A percentile compares a stretch with the other conserved stretches of the same genome.
These are phyloP conservation scores for Penicillium daleae DNA, from an alignment of 495 filamentous ascomycete genomes.

Conservation along the genomic window DNA sequence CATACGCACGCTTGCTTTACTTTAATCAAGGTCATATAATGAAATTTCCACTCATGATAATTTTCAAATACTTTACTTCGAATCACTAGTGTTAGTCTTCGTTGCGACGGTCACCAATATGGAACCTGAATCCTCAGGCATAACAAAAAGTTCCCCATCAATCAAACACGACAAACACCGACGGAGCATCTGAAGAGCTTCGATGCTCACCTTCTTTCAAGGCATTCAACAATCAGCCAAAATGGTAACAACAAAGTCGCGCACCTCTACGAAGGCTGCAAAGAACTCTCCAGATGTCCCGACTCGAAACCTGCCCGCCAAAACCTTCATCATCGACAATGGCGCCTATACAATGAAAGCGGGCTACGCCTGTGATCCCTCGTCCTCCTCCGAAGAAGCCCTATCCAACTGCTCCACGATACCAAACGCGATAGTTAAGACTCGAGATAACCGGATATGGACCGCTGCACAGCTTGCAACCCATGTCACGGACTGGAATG, in stretches of 20 bases:
- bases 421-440: slow-evolving; percentile 86
- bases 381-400: slow-evolving; percentile 43
- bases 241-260: slow-evolving; percentile 47
- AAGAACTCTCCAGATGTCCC: slow-evolving; percentile 30
- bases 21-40: too few species aligned
- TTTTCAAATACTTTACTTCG: too few species aligned
- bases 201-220: background rate
- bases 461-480: slow-evolving; percentile 76
- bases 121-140: slow-evolving; percentile 4
- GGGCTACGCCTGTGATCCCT: slow-evolving; percentile 65
- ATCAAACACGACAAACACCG: slow-evolving; percentile 32
- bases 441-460: slow-evolving; percentile 75
- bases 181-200: slow-evolving; percentile 16
- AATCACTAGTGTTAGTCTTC: too few species aligned
- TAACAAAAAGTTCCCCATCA: background rate
- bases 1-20: too few species aligned
- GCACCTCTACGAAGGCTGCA: slow-evolving; percentile 39
- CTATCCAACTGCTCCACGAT: slow-evolving; percentile 64
- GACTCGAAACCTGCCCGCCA: slow-evolving; percentile 51
- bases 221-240: slow-evolving; percentile 10
- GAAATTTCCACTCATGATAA: too few species aligned
- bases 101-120: background rate
- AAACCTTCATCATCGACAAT: slow-evolving; percentile 91
- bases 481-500: slow-evolving; percentile 84
- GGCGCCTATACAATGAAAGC: slow-evolving; percentile 94